Conservation (phyloP, 495 filamentous ascomycete species). For the Clohesyomyces aquaticus region DNA sequence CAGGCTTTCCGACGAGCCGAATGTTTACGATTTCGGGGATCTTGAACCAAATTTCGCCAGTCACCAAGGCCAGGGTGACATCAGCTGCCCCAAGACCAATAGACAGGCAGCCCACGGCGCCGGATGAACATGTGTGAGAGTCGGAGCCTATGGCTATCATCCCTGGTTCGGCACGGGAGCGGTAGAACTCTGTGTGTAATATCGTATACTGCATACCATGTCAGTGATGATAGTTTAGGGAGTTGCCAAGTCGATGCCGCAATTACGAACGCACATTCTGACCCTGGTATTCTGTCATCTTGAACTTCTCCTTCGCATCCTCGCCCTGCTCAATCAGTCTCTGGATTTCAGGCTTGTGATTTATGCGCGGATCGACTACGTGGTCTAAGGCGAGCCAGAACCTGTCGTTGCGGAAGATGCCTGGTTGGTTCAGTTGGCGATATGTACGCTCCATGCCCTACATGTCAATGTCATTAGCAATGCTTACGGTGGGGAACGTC, state of each 20-base stretch:
- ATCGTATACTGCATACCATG: too few relatives aligned
- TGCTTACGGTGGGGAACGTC: too few relatives aligned
- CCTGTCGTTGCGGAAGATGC: conserved; percentile 54
- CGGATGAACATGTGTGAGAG: conserved; percentile 55
- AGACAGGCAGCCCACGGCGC: conserved; percentile 49
- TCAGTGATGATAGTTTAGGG: too few relatives aligned
- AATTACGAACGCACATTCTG: too few relatives aligned
- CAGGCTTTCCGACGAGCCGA: conserved; percentile 45
- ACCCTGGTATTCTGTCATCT: conserved; percentile 54
- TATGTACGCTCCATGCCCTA: conserved; percentile 52
- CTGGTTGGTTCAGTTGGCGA: conserved; percentile 45
- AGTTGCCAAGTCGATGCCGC: too few relatives aligned
- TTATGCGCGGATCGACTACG: conserved; percentile 51
- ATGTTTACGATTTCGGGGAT: conserved; percentile 52
- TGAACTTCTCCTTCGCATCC: conserved; percentile 47
- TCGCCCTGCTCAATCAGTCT: conserved; percentile 48
- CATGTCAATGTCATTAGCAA: too few relatives aligned
- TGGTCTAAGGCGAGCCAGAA: conserved; percentile 57
- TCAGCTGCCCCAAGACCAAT: conserved; percentile 55
- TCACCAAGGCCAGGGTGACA: conserved; percentile 52
- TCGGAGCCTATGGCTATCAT: conserved; percentile 54
- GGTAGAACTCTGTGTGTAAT: conserved; percentile 54
- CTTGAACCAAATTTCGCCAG: conserved; percentile 55
- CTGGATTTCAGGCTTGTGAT: conserved; percentile 45
- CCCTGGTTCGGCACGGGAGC: conserved; percentile 53